These are phyloP conservation scores for Chrysoporthe cubensis DNA, from an alignment of 2,329 filamentous ascomycete species.

Conservation along the genomic window DNA sequence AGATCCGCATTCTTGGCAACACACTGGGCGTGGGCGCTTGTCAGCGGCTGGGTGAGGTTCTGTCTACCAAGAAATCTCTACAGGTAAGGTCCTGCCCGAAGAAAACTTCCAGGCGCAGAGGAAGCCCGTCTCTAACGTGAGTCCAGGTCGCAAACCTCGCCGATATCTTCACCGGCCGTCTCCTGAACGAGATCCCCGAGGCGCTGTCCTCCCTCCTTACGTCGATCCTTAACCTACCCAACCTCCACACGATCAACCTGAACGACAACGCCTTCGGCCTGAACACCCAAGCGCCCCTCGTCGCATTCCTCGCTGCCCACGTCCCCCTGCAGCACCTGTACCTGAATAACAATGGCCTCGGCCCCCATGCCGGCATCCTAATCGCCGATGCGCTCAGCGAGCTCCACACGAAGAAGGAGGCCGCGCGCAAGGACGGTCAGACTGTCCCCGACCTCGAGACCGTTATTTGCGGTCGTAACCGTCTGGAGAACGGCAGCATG, in stretches of 20 bases:
- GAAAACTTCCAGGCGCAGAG: constrained; percentile 9
- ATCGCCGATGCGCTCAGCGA: constrained; percentile 85
- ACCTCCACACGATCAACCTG: constrained; percentile 89
- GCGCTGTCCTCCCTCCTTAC: constrained; percentile 85
- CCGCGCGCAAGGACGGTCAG: constrained; percentile 71
- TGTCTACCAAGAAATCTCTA: constrained; percentile 82
- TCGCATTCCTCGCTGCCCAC: constrained; percentile 88
- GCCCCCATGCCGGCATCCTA: constrained; percentile 85
- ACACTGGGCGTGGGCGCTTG: constrained; percentile 89
- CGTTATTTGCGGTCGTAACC: constrained; percentile 95
- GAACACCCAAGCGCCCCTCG: constrained; percentile 89
- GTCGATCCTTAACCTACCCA: constrained; percentile 81
- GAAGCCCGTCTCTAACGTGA: background rate
- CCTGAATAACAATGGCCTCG: constrained; percentile 97
- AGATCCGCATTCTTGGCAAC: constrained; percentile 87
- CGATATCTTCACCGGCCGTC: constrained; percentile 95
- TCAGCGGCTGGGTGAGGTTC: constrained; percentile 79
- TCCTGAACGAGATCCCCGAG: constrained; percentile 90
- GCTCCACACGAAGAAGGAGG: constrained; percentile 82
- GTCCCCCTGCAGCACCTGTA: constrained; percentile 90
- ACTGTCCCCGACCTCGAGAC: constrained; percentile 86
- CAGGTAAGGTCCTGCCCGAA: constrained; percentile 54
- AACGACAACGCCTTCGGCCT: constrained; percentile 98
- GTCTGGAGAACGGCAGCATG: constrained; percentile 96
- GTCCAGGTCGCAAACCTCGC: constrained; percentile 79